A percentile compares a stretch with the other conserved stretches of the same genome.
These are phyloP conservation scores for Euclidium syriacum DNA, from an alignment of 345 rosid genomes.

Conservation along the genomic window DNA sequence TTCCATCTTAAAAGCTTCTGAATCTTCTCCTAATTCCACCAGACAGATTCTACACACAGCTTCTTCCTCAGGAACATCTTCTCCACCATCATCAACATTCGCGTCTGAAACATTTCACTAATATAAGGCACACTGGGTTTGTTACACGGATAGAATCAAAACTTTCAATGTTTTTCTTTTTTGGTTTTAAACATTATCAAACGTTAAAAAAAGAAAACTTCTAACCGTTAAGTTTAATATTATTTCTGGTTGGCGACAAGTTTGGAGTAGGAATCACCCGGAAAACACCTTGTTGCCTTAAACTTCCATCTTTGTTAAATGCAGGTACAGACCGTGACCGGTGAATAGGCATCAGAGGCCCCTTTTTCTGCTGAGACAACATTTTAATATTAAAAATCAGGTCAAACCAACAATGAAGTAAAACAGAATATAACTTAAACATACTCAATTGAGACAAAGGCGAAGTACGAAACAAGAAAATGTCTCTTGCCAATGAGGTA, in stretches of 20 bases:
- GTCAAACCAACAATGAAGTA: constrained; percentile 15
- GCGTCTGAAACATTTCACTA: constrained; percentile 71
- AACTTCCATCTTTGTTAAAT: constrained; percentile 54
- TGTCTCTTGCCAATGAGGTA: constrained; percentile 3
- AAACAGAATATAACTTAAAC: constrained; percentile 14
- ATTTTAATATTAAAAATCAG: neutral
- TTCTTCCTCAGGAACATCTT: constrained; percentile 85
- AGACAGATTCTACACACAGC: constrained; percentile 95
- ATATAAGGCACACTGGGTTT: constrained; percentile 50
- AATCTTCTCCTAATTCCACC: constrained; percentile 78
- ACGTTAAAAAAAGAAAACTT: constrained; percentile 13
- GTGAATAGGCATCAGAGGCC: constrained; percentile 47
- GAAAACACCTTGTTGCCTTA: constrained; percentile 39
- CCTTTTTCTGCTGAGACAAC: constrained; percentile 49
- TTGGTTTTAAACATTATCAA: constrained; percentile 29
- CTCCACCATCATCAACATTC: constrained; percentile 50
- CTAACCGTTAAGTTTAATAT: constrained; percentile 12
- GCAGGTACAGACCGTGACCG: constrained; percentile 87
- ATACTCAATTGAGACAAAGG: neutral
- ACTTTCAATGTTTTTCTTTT: neutral
- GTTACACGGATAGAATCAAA: neutral
- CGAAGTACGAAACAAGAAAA: constrained; percentile 3
- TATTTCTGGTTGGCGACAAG: constrained; percentile 29
- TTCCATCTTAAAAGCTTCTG: constrained; percentile 89
- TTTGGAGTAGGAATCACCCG: constrained; percentile 68